These are phyloP conservation scores for Moringa oleifera DNA, from an alignment of 345 rosid genomes.

Conservation along the genomic window DNA sequence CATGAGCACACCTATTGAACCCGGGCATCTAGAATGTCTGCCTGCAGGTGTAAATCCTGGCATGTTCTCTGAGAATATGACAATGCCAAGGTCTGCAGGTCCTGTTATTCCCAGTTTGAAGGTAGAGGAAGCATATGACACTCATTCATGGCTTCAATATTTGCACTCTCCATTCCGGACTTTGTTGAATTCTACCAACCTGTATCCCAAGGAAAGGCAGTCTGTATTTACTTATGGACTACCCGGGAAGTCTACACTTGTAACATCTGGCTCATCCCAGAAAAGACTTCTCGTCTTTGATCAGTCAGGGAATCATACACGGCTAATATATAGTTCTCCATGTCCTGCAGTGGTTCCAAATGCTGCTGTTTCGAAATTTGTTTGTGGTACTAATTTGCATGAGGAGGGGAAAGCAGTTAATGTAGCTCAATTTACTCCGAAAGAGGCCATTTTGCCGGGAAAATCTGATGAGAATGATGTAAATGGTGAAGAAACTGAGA, in stretches of 20 bases:
- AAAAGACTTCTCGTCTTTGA: slow-evolving; percentile 56
- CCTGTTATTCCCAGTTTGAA: slow-evolving; percentile 34
- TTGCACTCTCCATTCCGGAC: slow-evolving; percentile 33
- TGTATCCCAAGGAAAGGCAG: slow-evolving; percentile 27
- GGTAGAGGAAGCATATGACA: slow-evolving; percentile 34
- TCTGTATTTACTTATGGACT: slow-evolving; percentile 23
- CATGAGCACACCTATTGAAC: slow-evolving; percentile 41
- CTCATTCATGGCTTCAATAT: slow-evolving; percentile 36
- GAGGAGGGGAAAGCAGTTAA: slow-evolving; percentile 23
- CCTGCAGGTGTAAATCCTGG: slow-evolving; percentile 35
- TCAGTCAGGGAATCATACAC: slow-evolving; percentile 63
- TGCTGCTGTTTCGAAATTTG: slow-evolving; percentile 16
- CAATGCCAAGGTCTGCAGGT: slow-evolving; percentile 26
- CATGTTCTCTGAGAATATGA: slow-evolving; percentile 29
- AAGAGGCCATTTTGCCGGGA: slow-evolving; percentile 23
- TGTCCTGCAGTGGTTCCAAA: slow-evolving; percentile 28
- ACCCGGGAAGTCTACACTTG: slow-evolving; percentile 23
- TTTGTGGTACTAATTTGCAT: slow-evolving; percentile 19
- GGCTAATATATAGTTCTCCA: slow-evolving; percentile 41
- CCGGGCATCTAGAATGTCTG: slow-evolving; percentile 35
- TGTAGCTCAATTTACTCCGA: slow-evolving; percentile 21
- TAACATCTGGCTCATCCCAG: slow-evolving; percentile 30
- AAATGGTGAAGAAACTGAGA: slow-evolving; percentile 48
- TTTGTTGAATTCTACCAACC: slow-evolving; percentile 22
- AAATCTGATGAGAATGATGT: slow-evolving; percentile 32